phyloP scores from a whole-genome alignment of 2,329 filamentous ascomycete species.

The Pseudogymnoascus sp. region DNA sequence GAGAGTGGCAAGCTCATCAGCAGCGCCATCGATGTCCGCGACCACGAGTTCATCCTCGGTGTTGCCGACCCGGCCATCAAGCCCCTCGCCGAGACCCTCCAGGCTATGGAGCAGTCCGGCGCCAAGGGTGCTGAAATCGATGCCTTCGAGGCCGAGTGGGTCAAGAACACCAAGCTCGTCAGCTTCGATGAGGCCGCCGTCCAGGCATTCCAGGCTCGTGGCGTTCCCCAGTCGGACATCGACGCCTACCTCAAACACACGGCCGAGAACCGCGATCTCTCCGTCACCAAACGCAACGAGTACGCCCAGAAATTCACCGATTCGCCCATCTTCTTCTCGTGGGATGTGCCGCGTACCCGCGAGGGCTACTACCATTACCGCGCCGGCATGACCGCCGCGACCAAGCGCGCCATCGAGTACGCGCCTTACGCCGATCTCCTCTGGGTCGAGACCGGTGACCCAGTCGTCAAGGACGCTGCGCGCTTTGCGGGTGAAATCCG shows the following conservation, averaged over 20 bases:
- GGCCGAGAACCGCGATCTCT: constrained; percentile 60
- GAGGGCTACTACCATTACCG: constrained; percentile 92
- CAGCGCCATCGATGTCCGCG: constrained; percentile 84
- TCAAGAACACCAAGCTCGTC: constrained; percentile 75
- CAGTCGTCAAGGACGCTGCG: constrained; percentile 68
- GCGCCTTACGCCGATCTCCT: constrained; percentile 89
- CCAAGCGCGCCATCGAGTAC: constrained; percentile 87
- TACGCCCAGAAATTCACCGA: constrained; percentile 63
- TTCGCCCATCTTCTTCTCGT: constrained; percentile 68
- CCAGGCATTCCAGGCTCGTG: constrained; percentile 62
- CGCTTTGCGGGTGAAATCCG: constrained; percentile 73
- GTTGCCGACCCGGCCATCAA: constrained; percentile 67
- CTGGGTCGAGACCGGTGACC: constrained; percentile 94
- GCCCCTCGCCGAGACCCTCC: constrained; percentile 79
- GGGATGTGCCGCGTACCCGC: constrained; percentile 85
- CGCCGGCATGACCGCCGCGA: constrained; percentile 76
- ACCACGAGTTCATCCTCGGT: constrained; percentile 95
- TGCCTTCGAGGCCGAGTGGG: constrained; percentile 77
- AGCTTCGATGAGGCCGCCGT: constrained; percentile 89
- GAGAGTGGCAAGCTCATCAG: constrained; percentile 88
- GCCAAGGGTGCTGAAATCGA: constrained; percentile 76
- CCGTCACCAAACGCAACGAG: constrained; percentile 67
- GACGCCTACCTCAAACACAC: constrained; percentile 60
- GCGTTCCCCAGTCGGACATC: constrained; percentile 56
- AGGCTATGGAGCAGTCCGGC: constrained; percentile 79